Conservation (phyloP, 2,329 filamentous ascomycete species). For the Phialocephala sp. region DNA sequence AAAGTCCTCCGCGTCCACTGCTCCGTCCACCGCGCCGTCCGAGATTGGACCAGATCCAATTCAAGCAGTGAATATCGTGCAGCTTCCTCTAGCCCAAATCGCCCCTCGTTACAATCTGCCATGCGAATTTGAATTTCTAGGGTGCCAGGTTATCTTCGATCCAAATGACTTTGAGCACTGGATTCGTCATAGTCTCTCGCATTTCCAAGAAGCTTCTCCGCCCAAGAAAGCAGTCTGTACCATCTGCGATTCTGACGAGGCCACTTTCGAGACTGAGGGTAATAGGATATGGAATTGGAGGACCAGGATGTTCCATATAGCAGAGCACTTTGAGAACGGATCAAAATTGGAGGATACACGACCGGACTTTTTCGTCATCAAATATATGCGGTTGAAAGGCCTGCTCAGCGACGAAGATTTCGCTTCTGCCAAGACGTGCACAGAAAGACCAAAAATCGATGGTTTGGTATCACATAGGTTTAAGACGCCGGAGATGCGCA, state of each 20-base stretch:
- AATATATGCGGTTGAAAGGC: conserved; percentile 44
- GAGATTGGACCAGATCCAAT: background rate
- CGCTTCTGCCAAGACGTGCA: conserved; percentile 12
- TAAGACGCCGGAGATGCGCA: conserved; percentile 19
- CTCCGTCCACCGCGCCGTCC: background rate
- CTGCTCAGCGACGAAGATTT: conserved; percentile 41
- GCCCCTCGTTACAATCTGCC: conserved; percentile 27
- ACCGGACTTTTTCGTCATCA: conserved; percentile 49
- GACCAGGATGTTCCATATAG: conserved; percentile 56
- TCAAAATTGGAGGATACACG: conserved; percentile 39
- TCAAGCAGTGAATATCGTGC: background rate
- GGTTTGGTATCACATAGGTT: conserved; percentile 20
- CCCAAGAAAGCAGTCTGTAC: conserved; percentile 50
- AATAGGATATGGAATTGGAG: conserved; percentile 31
- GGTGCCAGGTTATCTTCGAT: conserved; percentile 48
- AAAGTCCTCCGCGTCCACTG: conserved; percentile 7
- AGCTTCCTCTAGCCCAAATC: background rate
- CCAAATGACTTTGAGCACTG: conserved; percentile 48
- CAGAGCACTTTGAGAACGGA: conserved; percentile 45
- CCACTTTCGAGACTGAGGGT: conserved; percentile 11
- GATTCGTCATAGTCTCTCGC: conserved; percentile 51
- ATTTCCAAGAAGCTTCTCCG: conserved; percentile 46
- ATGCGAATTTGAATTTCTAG: conserved; percentile 32
- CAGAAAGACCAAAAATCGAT: conserved; percentile 28
- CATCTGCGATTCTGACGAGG: conserved; percentile 51